Percentiles rank a stretch among this genome's conserved stretches.
phyloP scores from a whole-genome alignment of 371 early-diverging fungal genomes.

The Cokeromyces recurvatus region DNA sequence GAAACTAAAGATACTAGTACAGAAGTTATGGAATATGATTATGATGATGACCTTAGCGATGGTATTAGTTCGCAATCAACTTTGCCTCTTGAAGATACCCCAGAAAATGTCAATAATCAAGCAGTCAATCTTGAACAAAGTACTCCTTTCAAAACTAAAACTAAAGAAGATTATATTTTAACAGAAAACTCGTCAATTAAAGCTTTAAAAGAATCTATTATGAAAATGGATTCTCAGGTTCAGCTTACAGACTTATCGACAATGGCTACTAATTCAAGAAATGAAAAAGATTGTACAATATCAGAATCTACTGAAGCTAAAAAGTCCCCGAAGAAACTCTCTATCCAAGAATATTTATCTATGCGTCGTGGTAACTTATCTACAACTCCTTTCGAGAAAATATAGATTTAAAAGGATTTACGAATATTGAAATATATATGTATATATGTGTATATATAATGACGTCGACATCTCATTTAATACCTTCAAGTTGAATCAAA shows the following conservation, averaged over 20 bases:
- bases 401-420: too few species aligned
- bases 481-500: too few species aligned
- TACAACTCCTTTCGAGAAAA: conserved; percentile 11
- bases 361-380: conserved; percentile 13
- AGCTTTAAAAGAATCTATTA: background rate
- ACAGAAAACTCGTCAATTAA: background rate
- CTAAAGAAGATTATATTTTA: background rate
- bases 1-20: too few species aligned
- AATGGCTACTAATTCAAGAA: background rate
- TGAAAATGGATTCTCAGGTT: background rate
- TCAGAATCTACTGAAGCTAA: conserved; percentile 7
- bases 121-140: background rate
- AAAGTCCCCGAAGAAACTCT: conserved; percentile 23
- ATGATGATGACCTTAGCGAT: conserved; percentile 9
- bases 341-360: conserved; percentile 35
- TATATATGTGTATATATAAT: too few species aligned
- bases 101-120: background rate
- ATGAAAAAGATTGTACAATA: background rate
- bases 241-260: background rate
- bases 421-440: too few species aligned
- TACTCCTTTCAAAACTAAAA: background rate
- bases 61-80: conserved; percentile 32
- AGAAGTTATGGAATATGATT: too few species aligned
- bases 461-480: too few species aligned
- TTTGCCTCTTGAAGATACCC: conserved; percentile 23